Base-by-base conservation (phyloP, 345 rosid genomes). In the Pelargonium nanum region DNA sequence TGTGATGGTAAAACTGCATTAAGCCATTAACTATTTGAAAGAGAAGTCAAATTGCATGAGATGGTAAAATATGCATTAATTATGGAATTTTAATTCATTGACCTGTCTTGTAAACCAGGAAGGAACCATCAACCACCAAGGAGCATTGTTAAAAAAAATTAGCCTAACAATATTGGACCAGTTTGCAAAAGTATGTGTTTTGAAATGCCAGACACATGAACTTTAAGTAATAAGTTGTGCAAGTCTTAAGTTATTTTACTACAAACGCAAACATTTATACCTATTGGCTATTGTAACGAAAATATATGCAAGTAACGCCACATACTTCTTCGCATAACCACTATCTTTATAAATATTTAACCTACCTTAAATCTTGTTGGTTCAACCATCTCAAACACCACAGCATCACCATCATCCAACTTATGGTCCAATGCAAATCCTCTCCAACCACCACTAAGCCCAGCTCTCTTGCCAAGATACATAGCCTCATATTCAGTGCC, bases 371-470 rank as follows among this genome's bases (percentile, higher is more conserved):
- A 40, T 12, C 15, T 40, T 40, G 48, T 40, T 12, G 48, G 48
- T 40, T 40, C 48, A 40, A 40, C 15, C 48, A 40, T 9, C 48
- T 40, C 48, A 40, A 40, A 40, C 48, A 40, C 10, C 48, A 40
- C 15, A 0, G 48, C 48, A 40, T 40, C 48, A 12, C 48, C 48
- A 10, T 40, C 48, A 52, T 52, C 55, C 55, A 80, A 59, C 68
- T 77, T 70, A 65, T 72, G 79, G 9, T 69, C 72, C 69, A 77
- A 68, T 6, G 84, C 81, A 62, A 74, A 80, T 54, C 58, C 75
- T 62, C 84, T 80, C 84, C 84, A 80, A 34, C 84, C 84, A 24
- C 79, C 84, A 45, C 84, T 80, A 19, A 80, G 77, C 53, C 84
- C 84, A 6, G 21, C 25, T 64, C 70, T 62, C 24, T 25, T 50